These are phyloP conservation scores for Coemansia sp. DNA, from an alignment of 192 early-diverging fungal genomes.

Conservation along the genomic window DNA sequence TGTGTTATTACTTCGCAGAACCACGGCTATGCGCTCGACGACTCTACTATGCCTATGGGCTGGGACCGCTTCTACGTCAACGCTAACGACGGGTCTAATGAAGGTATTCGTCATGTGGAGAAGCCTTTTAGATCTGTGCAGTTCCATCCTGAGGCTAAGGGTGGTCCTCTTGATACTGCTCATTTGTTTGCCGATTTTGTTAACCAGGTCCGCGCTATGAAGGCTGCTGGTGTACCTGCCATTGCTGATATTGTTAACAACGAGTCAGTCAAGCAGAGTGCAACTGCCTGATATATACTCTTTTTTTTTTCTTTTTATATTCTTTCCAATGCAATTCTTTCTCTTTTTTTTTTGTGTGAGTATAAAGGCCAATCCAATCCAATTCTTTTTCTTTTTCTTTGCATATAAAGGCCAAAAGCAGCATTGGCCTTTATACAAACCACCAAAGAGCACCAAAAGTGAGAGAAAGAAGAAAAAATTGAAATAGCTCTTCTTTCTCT, in stretches of 20 bases:
- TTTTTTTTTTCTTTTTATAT: background rate
- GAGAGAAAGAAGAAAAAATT: too few species aligned
- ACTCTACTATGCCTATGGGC: constrained; percentile 62
- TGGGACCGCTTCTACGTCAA: constrained; percentile 91
- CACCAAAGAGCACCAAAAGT: too few species aligned
- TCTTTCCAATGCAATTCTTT: background rate
- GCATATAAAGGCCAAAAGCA: too few species aligned
- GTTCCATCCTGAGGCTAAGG: constrained; percentile 98
- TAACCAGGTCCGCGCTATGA: constrained; percentile 67
- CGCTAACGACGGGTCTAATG: constrained; percentile 98
- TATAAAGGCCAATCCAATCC: too few species aligned
- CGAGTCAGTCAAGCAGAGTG: background rate
- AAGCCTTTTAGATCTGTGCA: constrained; percentile 96
- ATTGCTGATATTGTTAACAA: background rate
- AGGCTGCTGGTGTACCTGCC: constrained; percentile 26
- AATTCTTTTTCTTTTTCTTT: too few species aligned
- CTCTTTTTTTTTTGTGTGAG: too few species aligned
- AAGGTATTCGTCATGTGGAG: constrained; percentile 91
- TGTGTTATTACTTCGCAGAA: constrained; percentile 99
- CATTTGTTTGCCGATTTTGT: constrained; percentile 97
- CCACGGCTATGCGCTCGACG: constrained; percentile 96
- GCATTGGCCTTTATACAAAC: too few species aligned
- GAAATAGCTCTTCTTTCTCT: background rate
- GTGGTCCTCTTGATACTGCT: constrained; percentile 96
- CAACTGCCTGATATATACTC: background rate